Base-by-base conservation (phyloP, 2,329 filamentous ascomycete species). In the Neurospora sp. region DNA sequence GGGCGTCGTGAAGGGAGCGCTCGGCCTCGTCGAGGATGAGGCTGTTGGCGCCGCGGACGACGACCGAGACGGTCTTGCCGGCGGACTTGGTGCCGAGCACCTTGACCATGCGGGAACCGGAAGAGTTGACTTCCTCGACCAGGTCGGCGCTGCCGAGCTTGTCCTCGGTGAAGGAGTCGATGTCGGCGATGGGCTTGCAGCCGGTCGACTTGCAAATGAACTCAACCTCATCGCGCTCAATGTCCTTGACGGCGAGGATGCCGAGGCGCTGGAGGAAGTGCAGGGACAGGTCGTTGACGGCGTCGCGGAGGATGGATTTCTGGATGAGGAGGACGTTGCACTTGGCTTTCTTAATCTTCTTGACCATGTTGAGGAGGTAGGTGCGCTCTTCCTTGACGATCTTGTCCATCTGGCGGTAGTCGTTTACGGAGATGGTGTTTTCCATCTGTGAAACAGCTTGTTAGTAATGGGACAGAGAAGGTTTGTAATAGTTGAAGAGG, bases 321-420 rank as follows among this genome's bases (percentile, higher is more conserved):
- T 99, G 96, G 76, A 99, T 98, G 75, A 99, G 86, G 65, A 98
- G 89, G 62, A 99, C 96, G 77, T 99, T 99, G 84, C 96, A 99
- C 86, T 98, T 99, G 75, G 96, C 94, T 87, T 98, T 99, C 85
- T 98, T 97, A 82, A 99, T 99, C 87, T 98, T 99, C 88, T 99
- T 98, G 79, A 96, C 94, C 89, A 99, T 92, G 85, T 98, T 98
- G 71, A 99, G 88, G 74, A 99, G 88, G 82, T 99, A 99, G 76
- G 96, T 92, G 75, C 96, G 92, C 85, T 99, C 96, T 83, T 99
- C 96, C 84, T 99, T 99, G 76, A 99, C 88, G 75, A 99, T 99
- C 87, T 98, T 99, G 86, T 99, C 96, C 96, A 99, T 99, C 81
- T 99, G 96, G 78, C 96, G 89, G 87, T 99, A 99, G 84, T 99